These are phyloP conservation scores for Pseudocercospora crystallina DNA, from an alignment of 2,329 filamentous ascomycete genomes.

Conservation along the genomic window DNA sequence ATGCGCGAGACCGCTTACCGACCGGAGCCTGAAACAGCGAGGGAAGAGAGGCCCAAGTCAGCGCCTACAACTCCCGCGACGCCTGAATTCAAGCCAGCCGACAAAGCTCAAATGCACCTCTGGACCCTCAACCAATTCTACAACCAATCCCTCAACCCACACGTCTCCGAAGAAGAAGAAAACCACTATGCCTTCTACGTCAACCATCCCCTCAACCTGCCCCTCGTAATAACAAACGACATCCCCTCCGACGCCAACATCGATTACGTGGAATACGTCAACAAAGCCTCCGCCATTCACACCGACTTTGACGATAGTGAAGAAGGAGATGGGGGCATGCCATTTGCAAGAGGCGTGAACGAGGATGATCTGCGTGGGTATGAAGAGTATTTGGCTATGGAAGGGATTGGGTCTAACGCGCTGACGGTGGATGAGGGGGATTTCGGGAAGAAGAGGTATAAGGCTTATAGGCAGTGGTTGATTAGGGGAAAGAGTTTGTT, in stretches of 20 bases:
- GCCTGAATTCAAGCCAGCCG: slow-evolving; percentile 52
- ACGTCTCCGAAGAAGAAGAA: slow-evolving; percentile 71
- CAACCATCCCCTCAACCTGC: slow-evolving; percentile 82
- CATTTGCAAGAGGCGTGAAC: slow-evolving; percentile 48
- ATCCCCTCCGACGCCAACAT: slow-evolving; percentile 56
- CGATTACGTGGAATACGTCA: slow-evolving; percentile 80
- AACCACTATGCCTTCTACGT: slow-evolving; percentile 89
- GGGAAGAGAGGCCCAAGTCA: slow-evolving; percentile 36
- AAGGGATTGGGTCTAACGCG: slow-evolving; percentile 70
- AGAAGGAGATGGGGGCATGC: slow-evolving; percentile 51
- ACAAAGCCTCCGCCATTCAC: slow-evolving; percentile 62
- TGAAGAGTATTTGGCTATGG: slow-evolving; percentile 72
- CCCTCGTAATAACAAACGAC: slow-evolving; percentile 69
- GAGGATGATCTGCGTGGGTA: slow-evolving; percentile 73
- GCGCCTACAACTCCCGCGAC: slow-evolving; percentile 6
- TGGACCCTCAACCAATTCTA: slow-evolving; percentile 88
- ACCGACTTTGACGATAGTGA: slow-evolving; percentile 42
- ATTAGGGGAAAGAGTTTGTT: slow-evolving; percentile 85
- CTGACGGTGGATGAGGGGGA: slow-evolving; percentile 87
- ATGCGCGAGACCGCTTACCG: slow-evolving; percentile 7
- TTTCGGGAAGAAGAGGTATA: slow-evolving; percentile 88
- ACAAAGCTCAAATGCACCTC: slow-evolving; percentile 80
- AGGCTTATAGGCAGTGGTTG: slow-evolving; percentile 93
- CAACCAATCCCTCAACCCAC: slow-evolving; percentile 79
- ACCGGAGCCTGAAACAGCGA: not conserved